Evolutionary conservation across 1,139 yeast species (phyloP).

Genomic region (Hyphopichia pseudoburtonii): DNA sequence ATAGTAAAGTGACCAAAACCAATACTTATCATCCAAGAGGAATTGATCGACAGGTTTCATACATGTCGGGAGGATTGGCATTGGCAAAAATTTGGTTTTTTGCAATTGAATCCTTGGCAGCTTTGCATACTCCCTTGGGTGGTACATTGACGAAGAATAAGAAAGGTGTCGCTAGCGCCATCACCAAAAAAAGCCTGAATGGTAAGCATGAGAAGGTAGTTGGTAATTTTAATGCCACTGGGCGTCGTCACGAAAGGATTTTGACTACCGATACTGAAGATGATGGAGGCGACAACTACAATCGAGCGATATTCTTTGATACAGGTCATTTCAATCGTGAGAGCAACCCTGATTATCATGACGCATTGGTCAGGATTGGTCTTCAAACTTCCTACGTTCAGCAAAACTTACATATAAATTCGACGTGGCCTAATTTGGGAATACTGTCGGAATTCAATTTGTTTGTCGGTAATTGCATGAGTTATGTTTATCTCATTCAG

Average conservation of each 20-base stretch:
- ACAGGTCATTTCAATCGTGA: conserved; percentile 33
- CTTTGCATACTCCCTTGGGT: conserved; percentile 30
- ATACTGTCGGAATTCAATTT: conserved; percentile 28
- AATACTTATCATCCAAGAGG: not conserved
- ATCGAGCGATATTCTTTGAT: conserved; percentile 25
- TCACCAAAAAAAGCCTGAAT: not conserved
- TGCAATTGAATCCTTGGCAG: conserved; percentile 41
- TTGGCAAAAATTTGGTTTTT: conserved; percentile 47
- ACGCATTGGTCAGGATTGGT: conserved; percentile 30
- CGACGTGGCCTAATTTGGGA: not conserved
- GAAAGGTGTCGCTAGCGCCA: conserved; percentile 1
- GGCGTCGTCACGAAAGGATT: no score
- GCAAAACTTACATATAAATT: not conserved
- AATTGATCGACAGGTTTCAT: conserved; percentile 3
- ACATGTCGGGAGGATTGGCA: conserved; percentile 39
- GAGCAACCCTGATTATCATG: conserved; percentile 32
- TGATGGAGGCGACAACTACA: conserved; percentile 16
- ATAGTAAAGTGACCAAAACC: conserved; percentile 21
- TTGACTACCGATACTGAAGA: conserved; percentile 11
- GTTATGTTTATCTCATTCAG: conserved; percentile 26
- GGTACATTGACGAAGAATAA: conserved; percentile 24
- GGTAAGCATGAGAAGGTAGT: not conserved
- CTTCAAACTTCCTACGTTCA: conserved; percentile 20
- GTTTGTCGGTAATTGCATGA: conserved; percentile 33
- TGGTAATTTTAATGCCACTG: no score